phyloP scores from a whole-genome alignment of 805 yeast species.

The Teunomyces funiuensis region DNA sequence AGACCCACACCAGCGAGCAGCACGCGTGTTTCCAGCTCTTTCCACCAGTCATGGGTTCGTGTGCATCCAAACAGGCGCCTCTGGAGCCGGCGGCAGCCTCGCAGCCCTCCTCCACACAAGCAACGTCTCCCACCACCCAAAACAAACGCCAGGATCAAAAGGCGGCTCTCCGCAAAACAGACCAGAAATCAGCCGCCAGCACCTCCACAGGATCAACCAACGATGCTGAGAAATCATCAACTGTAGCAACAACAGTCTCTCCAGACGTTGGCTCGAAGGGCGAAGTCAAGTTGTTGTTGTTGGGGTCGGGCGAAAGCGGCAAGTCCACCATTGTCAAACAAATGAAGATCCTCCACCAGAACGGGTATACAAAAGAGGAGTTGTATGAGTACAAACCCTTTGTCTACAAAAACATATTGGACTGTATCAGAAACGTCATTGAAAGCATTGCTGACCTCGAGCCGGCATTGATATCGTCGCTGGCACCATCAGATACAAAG shows the following conservation, averaged over 20 bases:
- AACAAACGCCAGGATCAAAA: conserved; percentile 17
- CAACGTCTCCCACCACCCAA: conserved; percentile 5
- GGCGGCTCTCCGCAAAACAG: conserved; percentile 11
- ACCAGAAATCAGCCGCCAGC: conserved; percentile 8
- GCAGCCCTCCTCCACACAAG: no score
- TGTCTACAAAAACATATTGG: conserved; percentile 74
- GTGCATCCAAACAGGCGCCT: conserved; percentile 12
- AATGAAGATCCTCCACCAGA: conserved; percentile 74
- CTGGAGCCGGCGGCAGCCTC: neutral
- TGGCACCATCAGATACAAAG: conserved; percentile 1
- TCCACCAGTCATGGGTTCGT: neutral
- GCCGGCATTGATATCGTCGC: conserved; percentile 33
- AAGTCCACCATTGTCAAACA: conserved; percentile 80
- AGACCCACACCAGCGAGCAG: no score
- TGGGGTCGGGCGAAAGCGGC: conserved; percentile 89
- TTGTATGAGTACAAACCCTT: conserved; percentile 72
- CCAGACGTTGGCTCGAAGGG: neutral
- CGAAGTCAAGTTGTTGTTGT: conserved; percentile 69
- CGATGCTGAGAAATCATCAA: conserved; percentile 2
- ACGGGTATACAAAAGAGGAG: conserved; percentile 72
- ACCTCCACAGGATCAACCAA: conserved; percentile 13
- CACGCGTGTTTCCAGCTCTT: no score
- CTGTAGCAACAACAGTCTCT: neutral
- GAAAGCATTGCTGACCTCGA: conserved; percentile 61
- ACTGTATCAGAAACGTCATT: conserved; percentile 69